Conservation (phyloP, 257 asterid species). For the Haberlea rhodopensis region DNA sequence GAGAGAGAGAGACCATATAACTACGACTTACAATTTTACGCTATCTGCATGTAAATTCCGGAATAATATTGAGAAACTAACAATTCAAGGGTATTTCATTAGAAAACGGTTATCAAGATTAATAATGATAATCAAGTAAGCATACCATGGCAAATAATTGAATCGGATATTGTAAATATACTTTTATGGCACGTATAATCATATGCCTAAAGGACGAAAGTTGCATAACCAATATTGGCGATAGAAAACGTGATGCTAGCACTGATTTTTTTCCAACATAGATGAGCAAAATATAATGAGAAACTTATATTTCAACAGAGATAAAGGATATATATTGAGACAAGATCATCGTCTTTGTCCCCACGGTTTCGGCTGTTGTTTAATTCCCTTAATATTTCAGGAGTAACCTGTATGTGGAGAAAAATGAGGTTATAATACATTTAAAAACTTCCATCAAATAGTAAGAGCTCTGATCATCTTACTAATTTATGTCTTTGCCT, state of each 20-base stretch:
- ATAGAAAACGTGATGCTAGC: conserved; percentile 5
- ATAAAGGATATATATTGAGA: conserved; percentile 81
- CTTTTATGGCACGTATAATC: not conserved
- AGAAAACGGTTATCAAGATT: not conserved
- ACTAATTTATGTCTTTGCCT: conserved; percentile 81
- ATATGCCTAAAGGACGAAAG: not conserved
- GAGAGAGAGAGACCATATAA: not conserved
- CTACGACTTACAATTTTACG: not conserved
- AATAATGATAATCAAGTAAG: not conserved
- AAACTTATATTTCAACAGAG: conserved; percentile 10
- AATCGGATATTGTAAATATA: not conserved
- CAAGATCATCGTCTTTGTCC: conserved; percentile 71
- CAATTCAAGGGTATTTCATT: not conserved
- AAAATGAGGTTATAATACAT: not conserved
- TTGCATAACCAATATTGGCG: not conserved
- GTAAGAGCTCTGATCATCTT: conserved; percentile 30
- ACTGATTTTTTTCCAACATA: conserved; percentile 10
- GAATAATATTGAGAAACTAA: too few species aligned
- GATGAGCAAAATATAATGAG: not conserved
- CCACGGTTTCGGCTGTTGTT: conserved; percentile 92
- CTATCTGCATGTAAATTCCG: not conserved
- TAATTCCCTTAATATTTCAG: conserved; percentile 84
- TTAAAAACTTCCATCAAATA: not conserved
- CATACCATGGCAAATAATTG: not conserved
- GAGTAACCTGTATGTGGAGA: conserved; percentile 66